phyloP scores from a whole-genome alignment of 208 protist genomes.

The Tritrichomonas foetus region DNA sequence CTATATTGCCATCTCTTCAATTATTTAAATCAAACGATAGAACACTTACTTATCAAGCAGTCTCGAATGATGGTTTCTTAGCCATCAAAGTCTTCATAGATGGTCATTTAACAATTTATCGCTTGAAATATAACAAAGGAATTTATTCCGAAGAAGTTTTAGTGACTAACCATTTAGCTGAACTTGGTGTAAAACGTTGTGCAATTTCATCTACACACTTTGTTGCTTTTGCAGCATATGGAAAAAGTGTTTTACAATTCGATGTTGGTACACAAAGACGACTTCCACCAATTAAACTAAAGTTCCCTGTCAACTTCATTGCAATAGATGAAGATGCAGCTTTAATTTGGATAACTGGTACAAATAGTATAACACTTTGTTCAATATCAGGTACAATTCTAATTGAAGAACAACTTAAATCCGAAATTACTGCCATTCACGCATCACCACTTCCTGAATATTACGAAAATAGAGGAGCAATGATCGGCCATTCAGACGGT shows the following conservation, averaged over 20 bases:
- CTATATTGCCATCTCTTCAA: background rate
- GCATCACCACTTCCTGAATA: background rate
- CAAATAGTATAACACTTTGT: background rate
- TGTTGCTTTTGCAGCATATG: background rate
- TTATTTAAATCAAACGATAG: background rate
- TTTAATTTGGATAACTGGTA: background rate
- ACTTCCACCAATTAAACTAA: background rate
- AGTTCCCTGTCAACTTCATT: background rate
- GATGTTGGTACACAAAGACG: background rate
- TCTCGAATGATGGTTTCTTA: background rate
- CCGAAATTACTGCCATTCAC: background rate
- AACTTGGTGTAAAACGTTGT: background rate
- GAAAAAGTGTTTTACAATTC: background rate
- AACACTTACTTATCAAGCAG: background rate
- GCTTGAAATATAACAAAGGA: background rate
- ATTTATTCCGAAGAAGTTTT: no score
- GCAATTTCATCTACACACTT: background rate
- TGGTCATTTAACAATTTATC: background rate
- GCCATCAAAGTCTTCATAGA: no score
- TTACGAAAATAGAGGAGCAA: background rate
- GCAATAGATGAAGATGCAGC: background rate
- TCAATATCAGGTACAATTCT: background rate
- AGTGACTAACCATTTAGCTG: background rate
- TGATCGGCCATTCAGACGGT: background rate
- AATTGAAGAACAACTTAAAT: background rate